Conservation (phyloP, 768 basidiomycete genomes). For the Mycena polygramma region DNA sequence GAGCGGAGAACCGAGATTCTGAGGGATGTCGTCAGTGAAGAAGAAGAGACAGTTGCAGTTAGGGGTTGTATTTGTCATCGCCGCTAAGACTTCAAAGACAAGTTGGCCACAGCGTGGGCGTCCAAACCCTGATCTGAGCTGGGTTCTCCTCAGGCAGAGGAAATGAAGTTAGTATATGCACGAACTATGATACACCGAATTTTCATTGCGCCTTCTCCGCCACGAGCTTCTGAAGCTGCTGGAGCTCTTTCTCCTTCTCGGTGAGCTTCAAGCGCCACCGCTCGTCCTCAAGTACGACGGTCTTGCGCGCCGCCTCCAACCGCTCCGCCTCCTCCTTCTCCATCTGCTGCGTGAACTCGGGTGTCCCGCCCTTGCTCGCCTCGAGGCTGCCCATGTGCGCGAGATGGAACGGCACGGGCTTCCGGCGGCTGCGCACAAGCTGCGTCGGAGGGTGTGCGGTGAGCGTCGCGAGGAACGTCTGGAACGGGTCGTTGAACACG, state of each 20-base stretch:
- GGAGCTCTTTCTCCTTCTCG: slow-evolving; percentile 87
- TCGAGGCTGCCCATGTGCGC: slow-evolving; percentile 76
- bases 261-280: slow-evolving; percentile 75
- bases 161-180: not conserved
- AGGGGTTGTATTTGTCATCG: no score
- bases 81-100: no score
- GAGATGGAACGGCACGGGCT: slow-evolving; percentile 79
- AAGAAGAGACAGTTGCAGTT: no score
- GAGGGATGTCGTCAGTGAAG: no score
- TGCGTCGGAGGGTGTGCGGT: slow-evolving; percentile 87
- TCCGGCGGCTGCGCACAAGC: slow-evolving; percentile 72
- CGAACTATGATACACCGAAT: not conserved
- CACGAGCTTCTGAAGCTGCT: slow-evolving; percentile 73
- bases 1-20: no score
- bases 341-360: slow-evolving; percentile 90
- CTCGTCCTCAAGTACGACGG: slow-evolving; percentile 82
- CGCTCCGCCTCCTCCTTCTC: slow-evolving; percentile 88
- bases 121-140: no score
- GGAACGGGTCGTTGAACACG: slow-evolving; percentile 94
- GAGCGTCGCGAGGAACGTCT: slow-evolving; percentile 85
- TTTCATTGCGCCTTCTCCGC: slow-evolving; percentile 35
- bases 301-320: slow-evolving; percentile 81
- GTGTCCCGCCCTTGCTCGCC: slow-evolving; percentile 74
- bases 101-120: no score
- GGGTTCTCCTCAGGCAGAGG: no score